These are phyloP conservation scores for Metschnikowia chrysomelidarum DNA, from an alignment of 805 yeast genomes.

Conservation along the genomic window DNA sequence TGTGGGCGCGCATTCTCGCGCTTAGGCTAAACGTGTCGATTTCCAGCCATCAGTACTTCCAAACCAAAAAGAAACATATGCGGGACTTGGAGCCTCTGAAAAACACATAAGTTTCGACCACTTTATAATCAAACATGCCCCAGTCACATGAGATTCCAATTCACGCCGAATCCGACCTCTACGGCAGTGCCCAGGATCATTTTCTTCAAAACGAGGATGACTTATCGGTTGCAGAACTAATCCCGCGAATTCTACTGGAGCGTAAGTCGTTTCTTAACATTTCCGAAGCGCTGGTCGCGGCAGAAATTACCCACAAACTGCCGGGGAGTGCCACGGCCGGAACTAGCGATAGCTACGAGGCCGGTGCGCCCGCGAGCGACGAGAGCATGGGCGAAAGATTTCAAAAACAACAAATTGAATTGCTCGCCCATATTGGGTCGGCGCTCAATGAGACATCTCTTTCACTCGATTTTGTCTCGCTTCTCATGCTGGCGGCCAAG, in stretches of 20 bases:
- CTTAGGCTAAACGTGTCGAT: too few relatives aligned
- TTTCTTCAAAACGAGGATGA: conserved; percentile 41
- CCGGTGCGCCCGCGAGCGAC: conserved; percentile 9
- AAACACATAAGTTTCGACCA: neutral
- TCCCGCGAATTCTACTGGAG: conserved; percentile 58
- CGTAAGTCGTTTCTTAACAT: conserved; percentile 58
- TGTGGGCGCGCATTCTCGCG: too few relatives aligned
- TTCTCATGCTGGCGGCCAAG: conserved; percentile 72
- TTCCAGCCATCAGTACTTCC: too few relatives aligned
- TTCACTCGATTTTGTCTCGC: conserved; percentile 82
- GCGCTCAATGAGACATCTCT: conserved; percentile 89
- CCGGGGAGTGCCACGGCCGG: too few relatives aligned
- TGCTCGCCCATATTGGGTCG: conserved; percentile 50
- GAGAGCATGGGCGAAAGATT: conserved; percentile 31
- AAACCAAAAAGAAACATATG: too few relatives aligned
- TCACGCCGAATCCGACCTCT: conserved; percentile 28
- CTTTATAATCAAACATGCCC: conserved; percentile 6
- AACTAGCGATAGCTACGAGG: conserved; percentile 7
- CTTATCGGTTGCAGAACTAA: conserved; percentile 50
- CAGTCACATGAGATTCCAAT: conserved; percentile 15
- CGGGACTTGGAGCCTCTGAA: too few relatives aligned
- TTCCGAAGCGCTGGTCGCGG: conserved; percentile 51
- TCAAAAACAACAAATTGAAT: conserved; percentile 49
- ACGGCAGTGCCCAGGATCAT: conserved; percentile 35
- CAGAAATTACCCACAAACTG: conserved; percentile 39